Evolutionary conservation across 2,329 filamentous ascomycete genomes (phyloP).

Genomic region (Cylindrodendrum hubeiense): DNA sequence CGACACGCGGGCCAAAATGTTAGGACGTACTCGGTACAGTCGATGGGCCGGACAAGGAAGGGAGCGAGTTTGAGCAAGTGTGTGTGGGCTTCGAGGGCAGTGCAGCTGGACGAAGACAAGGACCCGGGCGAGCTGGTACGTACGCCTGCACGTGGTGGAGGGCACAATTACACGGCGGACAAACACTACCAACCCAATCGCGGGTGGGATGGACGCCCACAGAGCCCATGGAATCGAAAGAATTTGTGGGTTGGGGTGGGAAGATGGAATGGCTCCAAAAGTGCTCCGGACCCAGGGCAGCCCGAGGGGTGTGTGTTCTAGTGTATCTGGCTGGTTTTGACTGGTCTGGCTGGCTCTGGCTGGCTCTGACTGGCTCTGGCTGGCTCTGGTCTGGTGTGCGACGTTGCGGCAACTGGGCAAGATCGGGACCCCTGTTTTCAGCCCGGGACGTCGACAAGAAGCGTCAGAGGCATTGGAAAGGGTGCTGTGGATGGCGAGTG

Average conservation of each 20-base stretch:
- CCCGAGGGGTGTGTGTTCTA: constrained; percentile 9
- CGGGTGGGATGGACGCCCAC: constrained; percentile 11
- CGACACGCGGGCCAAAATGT: constrained; percentile 17
- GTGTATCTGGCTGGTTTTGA: not conserved
- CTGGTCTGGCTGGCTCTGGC: too few species aligned
- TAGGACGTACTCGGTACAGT: constrained; percentile 6
- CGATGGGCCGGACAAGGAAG: constrained; percentile 19
- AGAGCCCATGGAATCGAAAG: constrained; percentile 32
- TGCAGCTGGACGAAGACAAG: constrained; percentile 30
- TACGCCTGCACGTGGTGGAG: constrained; percentile 4
- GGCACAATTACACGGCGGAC: constrained; percentile 17
- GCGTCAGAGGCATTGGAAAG: constrained; percentile 38
- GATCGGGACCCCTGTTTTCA: constrained; percentile 47
- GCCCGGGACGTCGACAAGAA: constrained; percentile 40
- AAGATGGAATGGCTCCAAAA: constrained; percentile 22
- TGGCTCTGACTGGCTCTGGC: too few species aligned
- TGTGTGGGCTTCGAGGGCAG: constrained; percentile 31
- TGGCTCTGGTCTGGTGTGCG: constrained; percentile 10
- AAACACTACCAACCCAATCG: constrained; percentile 21
- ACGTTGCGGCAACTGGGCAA: constrained; percentile 35
- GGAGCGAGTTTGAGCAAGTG: constrained; percentile 20
- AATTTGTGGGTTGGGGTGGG: constrained; percentile 23
- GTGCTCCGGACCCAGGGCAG: constrained; percentile 1
- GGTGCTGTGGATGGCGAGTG: constrained; percentile 28
- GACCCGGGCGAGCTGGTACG: not conserved